Evolutionary conservation across 1,284 basidiomycete species (phyloP).

Genomic region (Mrakiaceae sp.): DNA sequence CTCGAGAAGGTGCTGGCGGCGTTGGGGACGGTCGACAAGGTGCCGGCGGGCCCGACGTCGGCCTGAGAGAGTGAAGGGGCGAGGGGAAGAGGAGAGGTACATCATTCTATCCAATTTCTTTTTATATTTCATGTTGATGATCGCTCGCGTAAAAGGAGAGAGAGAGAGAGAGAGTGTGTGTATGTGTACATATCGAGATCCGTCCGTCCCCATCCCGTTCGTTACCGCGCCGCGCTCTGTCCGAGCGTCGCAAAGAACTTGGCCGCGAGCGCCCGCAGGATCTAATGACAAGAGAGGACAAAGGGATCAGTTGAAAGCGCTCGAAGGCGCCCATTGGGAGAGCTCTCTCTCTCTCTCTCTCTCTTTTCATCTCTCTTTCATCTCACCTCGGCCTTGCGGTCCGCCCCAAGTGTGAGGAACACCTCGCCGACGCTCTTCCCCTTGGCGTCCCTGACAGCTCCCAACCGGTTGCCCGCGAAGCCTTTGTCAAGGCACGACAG

Average conservation of each 20-base stretch:
- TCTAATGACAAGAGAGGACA: slow-evolving; percentile 41
- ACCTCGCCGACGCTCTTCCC: slow-evolving; percentile 84
- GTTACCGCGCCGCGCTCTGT: neutral
- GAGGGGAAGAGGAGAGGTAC: too few species aligned
- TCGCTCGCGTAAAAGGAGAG: too few species aligned
- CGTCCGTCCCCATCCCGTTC: too few species aligned
- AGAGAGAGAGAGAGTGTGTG: too few species aligned
- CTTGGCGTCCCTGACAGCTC: slow-evolving; percentile 82
- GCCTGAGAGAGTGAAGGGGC: neutral
- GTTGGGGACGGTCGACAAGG: slow-evolving; percentile 17
- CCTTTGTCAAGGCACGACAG: slow-evolving; percentile 35
- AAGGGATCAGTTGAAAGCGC: slow-evolving; percentile 19
- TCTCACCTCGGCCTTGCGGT: slow-evolving; percentile 75
- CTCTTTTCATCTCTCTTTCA: neutral
- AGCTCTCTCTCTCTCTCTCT: neutral
- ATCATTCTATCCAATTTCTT: too few species aligned
- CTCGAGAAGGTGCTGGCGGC: slow-evolving; percentile 28
- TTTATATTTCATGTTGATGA: too few species aligned
- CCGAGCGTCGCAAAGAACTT: slow-evolving; percentile 65
- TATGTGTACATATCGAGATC: too few species aligned
- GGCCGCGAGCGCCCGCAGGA: slow-evolving; percentile 71
- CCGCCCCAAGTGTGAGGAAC: slow-evolving; percentile 64
- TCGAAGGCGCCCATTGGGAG: neutral
- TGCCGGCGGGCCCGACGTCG: too few species aligned
- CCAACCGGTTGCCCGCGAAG: slow-evolving; percentile 71